Evolutionary conservation across 768 basidiomycete species (phyloP), one percentile per base, ranked within the genome.

Genomic region (Suillus alpinus): DNA sequence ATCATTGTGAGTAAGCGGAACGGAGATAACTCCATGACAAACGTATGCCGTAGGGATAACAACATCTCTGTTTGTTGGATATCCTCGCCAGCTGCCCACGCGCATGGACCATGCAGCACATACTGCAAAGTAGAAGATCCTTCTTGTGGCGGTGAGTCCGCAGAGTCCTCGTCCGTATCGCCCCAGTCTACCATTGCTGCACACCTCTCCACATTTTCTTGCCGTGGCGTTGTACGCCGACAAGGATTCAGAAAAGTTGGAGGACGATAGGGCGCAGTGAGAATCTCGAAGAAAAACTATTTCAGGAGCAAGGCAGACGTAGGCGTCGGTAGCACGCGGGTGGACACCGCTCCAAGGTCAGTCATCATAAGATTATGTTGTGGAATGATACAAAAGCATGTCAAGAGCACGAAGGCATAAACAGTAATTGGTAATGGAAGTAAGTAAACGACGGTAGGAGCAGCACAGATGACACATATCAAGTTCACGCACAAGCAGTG

Each of bases 21-120:
- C 40, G 60, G 57, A 23, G 14, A 26, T 26, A 12, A 36, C 4
- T 29, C 26, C 23, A 52, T 20, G 7, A 3, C 18, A 39, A 61
- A 56, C 72, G 49, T 49, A 73, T 73, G 67, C 40, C 61, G 62
- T 20, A 75, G 58, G 34, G 69, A 61, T 31, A 72, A 53, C 26
- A 75, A 62, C n/a, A 64, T 65, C 44, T 59, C 66, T 39, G 74
- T 65, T 57, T 73, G 56, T 18, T 75, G 58, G 50, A 74, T 49
- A 26, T 69, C 50, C 26, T 66, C 62, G 9, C 69, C 72, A 14
- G 63, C 68, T 5, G 74, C 65, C 74, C 73, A 75, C 1, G 71
- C 67, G 67, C 69, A 74, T 2, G 50, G 65, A 43, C 73, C 73
- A n/a, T 74, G 73, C 18, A 74, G 74, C 32, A 59, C 51, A 39